phyloP scores from a whole-genome alignment of 257 asterid genomes.

The Leptodermis oblonga region DNA sequence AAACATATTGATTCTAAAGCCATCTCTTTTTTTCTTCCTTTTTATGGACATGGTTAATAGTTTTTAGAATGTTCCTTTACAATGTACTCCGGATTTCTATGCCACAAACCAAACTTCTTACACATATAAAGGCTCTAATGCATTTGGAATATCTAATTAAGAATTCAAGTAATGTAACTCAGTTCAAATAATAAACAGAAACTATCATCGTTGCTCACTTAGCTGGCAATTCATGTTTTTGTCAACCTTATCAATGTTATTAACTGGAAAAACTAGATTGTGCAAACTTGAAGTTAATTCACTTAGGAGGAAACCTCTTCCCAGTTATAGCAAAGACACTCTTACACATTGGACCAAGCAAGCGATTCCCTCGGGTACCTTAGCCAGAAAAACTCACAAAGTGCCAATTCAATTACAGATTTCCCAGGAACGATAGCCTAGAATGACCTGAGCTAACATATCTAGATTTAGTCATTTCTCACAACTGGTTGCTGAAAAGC shows the following conservation, averaged over 20 bases:
- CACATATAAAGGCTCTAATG: not conserved
- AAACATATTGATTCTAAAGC: not conserved
- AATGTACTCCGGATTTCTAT: not conserved
- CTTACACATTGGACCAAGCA: conserved; percentile 98
- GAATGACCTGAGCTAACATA: conserved; percentile 88
- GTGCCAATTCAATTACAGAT: conserved; percentile 74
- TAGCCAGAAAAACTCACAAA: conserved; percentile 93
- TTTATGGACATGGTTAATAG: not conserved
- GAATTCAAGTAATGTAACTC: not conserved
- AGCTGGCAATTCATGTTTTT: conserved; percentile 79
- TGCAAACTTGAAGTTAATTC: conserved; percentile 88
- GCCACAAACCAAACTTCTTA: not conserved
- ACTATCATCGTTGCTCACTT: conserved; percentile 51
- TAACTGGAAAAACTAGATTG: conserved; percentile 84
- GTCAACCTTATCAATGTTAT: conserved; percentile 70
- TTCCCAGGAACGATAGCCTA: conserved; percentile 76
- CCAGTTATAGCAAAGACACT: conserved; percentile 87
- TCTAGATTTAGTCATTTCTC: conserved; percentile 82
- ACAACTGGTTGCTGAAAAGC: conserved; percentile 91
- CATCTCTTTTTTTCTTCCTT: not conserved
- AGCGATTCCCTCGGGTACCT: conserved; percentile 92
- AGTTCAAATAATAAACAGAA: not conserved
- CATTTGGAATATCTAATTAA: not conserved
- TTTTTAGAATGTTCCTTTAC: not conserved
- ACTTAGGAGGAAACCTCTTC: conserved; percentile 81